These are phyloP conservation scores for Mortierella sp. DNA, from an alignment of 371 early-diverging fungal species.

Conservation along the genomic window DNA sequence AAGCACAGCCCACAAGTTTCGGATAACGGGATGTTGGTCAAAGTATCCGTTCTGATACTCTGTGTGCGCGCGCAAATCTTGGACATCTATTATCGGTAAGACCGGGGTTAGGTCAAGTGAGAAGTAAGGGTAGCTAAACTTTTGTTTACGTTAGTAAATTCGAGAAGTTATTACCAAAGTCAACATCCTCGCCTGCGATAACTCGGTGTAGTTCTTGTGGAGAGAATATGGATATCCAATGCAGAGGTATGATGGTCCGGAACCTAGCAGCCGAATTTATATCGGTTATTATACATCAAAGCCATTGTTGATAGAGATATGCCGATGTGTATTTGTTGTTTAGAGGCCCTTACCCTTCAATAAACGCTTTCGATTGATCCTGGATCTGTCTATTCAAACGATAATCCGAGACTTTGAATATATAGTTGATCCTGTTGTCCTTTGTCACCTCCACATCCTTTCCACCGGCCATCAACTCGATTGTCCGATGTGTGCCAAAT, in stretches of 20 bases:
- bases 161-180: slow-evolving; percentile 64
- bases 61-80: slow-evolving; percentile 85
- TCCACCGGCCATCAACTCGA: slow-evolving; percentile 72
- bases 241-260: slow-evolving; percentile 70
- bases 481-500: slow-evolving; percentile 62
- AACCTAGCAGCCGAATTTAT: slow-evolving; percentile 43
- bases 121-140: too few relatives aligned
- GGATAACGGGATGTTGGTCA: slow-evolving; percentile 80
- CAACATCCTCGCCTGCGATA: slow-evolving; percentile 82
- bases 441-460: slow-evolving; percentile 77
- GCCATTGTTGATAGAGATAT: not conserved
- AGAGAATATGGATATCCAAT: slow-evolving; percentile 80
- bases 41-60: slow-evolving; percentile 88
- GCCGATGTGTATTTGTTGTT: too few relatives aligned
- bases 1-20: slow-evolving; percentile 86
- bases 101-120: not conserved
- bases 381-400: slow-evolving; percentile 80
- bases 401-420: slow-evolving; percentile 86
- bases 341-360: slow-evolving; percentile 65
- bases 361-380: slow-evolving; percentile 86
- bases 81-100: slow-evolving; percentile 63
- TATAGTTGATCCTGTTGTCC: slow-evolving; percentile 82
- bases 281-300: too few relatives aligned
- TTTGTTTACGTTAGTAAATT: too few relatives aligned
- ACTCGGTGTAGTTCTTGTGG: slow-evolving; percentile 88